Base-by-base conservation (phyloP, 2,329 filamentous ascomycete species). In the Pestalotiopsis sp. region DNA sequence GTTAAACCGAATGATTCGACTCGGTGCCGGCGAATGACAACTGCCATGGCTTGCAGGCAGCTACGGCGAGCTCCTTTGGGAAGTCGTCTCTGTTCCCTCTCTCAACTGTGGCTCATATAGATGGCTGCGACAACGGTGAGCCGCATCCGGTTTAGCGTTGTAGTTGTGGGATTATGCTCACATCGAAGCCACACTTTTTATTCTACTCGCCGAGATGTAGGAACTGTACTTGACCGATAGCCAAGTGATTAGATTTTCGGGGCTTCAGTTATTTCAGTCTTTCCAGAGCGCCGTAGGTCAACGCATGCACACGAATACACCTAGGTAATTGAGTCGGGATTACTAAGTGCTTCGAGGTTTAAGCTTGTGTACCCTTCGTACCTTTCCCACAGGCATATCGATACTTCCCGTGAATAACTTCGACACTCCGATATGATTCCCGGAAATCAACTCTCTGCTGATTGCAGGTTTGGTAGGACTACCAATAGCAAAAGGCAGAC, bases 71-170 rank as follows among this genome's bases (percentile, higher is more conserved):
- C 38, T 64, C 13, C 14, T 23, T 45, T 31, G 36, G 61, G 61
- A 64, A 64, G 25, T 14, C 25, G 20, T 40, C 1, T 64, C 14
- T 13, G 17, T 20, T 23, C 56, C 56, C 14, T 41, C 61, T 49
- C 20, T 23, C 20, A 23, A 23, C 25, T 25, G 40, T 20, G 61
- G 27, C 17, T 49, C 45, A 38, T 38, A 36, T 38, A 36, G 20
- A 6, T n/a, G 61, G n/a, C 38, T 14, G 66, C 79, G 14, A 79
- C 80, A 69, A 75, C 77, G 11, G 66, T 65, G 6, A 79, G 77
- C 36, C 74, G 59, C 27, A 78, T 45, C 68, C 80, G 20, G 71
- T 77, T 2, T 80, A 80, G 2, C 70, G 70, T 4, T 73, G 73
- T 23, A n/a, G 20, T 23, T 9, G 45, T 9, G 20, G 45, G 45